Evolutionary conservation across 768 basidiomycete species (phyloP), one percentile per base, ranked within the genome.

Genomic region (Exidia glandulosa): DNA sequence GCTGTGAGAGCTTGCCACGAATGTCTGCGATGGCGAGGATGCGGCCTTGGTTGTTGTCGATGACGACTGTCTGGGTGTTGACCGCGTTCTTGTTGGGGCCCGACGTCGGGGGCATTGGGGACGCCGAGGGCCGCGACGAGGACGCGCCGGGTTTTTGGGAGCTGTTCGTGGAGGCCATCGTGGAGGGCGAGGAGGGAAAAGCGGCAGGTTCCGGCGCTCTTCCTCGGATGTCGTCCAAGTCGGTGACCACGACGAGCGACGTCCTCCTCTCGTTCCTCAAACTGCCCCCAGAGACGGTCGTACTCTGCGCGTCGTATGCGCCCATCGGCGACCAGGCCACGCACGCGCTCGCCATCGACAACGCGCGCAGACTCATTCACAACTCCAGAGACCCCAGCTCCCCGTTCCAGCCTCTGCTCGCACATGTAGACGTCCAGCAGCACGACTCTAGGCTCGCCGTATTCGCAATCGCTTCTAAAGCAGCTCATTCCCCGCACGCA

Each of bases 1-100:
- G 81, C 55, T 83, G 83, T 48, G 89, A 90, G 52, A 93, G 81
- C 62, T 87, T 85, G 65, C 93, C 94, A 62, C 89, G 85, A 64
- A 91, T 88, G 74, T 99, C 96, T 37, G 96, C 94, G 63, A 98
- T 81, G 71, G 95, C 98, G 56, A 99, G 84, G 70, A 99, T 86
- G 52, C 94, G 80, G 59, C 90, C 93, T 56, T 87, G 83, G n/a
- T 73, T 70, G 23, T 86, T 81, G 77, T 93, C 88, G 64, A 93
- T 80, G 41, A 90, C 72, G 73, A 56, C 55, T n/a, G 59, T 60
- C 45, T 45, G 41, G 41, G 41, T 12, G 41, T 45, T 45, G 41
- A 45, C 41, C 41, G 41, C 41, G 41, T 45, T 45, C 41, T 45
- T 45, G 41, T 23, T 45, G 19, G 41, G 19, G 41, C 41, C 23